These are phyloP conservation scores for Arthroderma uncinatum DNA, from an alignment of 2,329 filamentous ascomycete genomes.

Conservation along the genomic window DNA sequence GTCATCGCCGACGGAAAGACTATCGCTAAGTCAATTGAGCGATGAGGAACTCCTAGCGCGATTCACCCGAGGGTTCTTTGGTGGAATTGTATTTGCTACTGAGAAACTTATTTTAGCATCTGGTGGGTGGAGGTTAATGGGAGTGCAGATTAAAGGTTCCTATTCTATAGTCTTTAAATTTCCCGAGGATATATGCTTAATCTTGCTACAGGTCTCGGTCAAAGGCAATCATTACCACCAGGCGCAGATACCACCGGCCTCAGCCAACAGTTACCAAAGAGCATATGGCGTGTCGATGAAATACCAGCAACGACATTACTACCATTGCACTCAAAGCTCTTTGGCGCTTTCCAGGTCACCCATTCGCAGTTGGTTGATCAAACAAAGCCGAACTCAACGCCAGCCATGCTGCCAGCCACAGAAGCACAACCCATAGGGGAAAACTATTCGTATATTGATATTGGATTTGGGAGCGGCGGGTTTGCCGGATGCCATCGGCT, in stretches of 20 bases:
- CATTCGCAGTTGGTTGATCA: conserved; percentile 1
- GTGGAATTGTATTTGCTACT: conserved; percentile 8
- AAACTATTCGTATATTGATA: conserved; percentile 10
- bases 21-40: conserved; percentile 1
- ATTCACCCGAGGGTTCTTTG: conserved; percentile 13
- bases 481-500: conserved; percentile 12
- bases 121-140: conserved; percentile 4
- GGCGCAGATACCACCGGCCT: neutral
- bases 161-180: neutral
- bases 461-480: conserved; percentile 5
- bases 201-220: neutral
- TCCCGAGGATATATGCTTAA: neutral
- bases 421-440: neutral
- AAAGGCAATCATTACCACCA: neutral
- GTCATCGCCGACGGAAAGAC: neutral
- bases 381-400: neutral
- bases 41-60: conserved; percentile 12
- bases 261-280: neutral
- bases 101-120: conserved; percentile 6
- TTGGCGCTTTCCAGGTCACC: conserved; percentile 10
- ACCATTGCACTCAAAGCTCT: conserved; percentile 9
- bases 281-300: conserved; percentile 6
- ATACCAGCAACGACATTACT: conserved; percentile 8
- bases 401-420: neutral
- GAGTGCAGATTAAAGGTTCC: conserved; percentile 8